Base-by-base conservation (phyloP, 164 flowering plant species). In the Aristolochia fimbriata region DNA sequence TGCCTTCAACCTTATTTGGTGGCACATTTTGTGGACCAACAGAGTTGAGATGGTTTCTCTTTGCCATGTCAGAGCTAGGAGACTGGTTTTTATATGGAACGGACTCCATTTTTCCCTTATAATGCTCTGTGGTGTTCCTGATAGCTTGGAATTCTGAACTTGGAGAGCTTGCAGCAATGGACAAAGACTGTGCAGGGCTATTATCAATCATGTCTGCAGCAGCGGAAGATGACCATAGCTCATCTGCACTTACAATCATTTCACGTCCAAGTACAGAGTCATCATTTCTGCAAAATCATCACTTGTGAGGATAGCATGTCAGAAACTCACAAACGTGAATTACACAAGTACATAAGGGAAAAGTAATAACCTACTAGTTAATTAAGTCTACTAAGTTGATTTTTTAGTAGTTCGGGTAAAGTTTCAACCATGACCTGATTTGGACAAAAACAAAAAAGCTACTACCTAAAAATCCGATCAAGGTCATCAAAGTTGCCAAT, bases 401-500 rank as follows among this genome's bases (percentile, higher is more conserved):
- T 37, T 37, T 7, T 10, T 7, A 3, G 43, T 37, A 37, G 19
- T 15, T 49, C 15, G 11, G 10, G n/a, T 17, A 16, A 15, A 16
- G 20, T 4, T 21, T 4, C 22, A 4, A 49, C 19, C 11, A 54
- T 15, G 57, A 48, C n/a, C n/a, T n/a, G n/a, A n/a, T n/a, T n/a
- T 27, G 5, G 30, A 2, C 30, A 27, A 23, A 53, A n/a, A 20
- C n/a, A 14, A 37, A 21, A 55, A 20, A 15, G 13, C 43, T 22
- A 57, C 47, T 76, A 91, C 97, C 96, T 88, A 53, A 91, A 82
- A 78, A 91, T 84, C 65, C 71, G 73, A 75, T 84, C 88, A 58
- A 88, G 86, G 76, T 88, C 96, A 57, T 86, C 96, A 73, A 86
- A 83, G 68, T 86, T 84, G 60, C 80, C 90, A 55, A 86, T 82